A percentile compares a stretch with the other conserved stretches of the same genome.
phyloP scores from a whole-genome alignment of 345 rosid species.

The Jatropha curcas region DNA sequence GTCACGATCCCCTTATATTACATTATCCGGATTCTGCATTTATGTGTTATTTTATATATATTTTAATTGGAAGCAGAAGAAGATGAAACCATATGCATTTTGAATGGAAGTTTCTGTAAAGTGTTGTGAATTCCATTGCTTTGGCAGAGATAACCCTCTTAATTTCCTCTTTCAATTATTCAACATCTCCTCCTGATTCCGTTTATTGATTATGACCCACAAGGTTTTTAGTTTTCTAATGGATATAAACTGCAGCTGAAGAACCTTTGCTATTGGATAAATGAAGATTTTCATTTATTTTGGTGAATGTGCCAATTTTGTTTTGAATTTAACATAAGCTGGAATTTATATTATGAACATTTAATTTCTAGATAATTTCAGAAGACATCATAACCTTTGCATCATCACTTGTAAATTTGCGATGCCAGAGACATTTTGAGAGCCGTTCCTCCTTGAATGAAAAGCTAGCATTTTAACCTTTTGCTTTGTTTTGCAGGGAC shows the following conservation, averaged over 20 bases:
- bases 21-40: background rate
- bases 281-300: background rate
- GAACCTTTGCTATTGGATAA: background rate
- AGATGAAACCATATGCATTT: background rate
- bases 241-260: background rate
- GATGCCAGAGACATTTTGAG: background rate
- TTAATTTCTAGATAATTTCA: background rate
- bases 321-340: background rate
- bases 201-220: no score
- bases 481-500: slow-evolving; percentile 33
- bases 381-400: background rate
- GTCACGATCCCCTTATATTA: background rate
- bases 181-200: background rate
- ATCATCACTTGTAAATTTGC: background rate
- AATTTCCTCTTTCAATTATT: background rate
- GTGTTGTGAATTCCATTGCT: background rate
- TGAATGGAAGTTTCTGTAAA: background rate
- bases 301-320: background rate
- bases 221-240: background rate
- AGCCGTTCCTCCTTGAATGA: no score
- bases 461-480: background rate
- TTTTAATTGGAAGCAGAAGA: background rate
- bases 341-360: background rate
- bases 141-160: background rate
- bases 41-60: background rate